Percentiles rank a stretch among this genome's conserved stretches.
Conservation (phyloP, 176 grass and related monocot genomes). For the Eleusine indica region DNA sequence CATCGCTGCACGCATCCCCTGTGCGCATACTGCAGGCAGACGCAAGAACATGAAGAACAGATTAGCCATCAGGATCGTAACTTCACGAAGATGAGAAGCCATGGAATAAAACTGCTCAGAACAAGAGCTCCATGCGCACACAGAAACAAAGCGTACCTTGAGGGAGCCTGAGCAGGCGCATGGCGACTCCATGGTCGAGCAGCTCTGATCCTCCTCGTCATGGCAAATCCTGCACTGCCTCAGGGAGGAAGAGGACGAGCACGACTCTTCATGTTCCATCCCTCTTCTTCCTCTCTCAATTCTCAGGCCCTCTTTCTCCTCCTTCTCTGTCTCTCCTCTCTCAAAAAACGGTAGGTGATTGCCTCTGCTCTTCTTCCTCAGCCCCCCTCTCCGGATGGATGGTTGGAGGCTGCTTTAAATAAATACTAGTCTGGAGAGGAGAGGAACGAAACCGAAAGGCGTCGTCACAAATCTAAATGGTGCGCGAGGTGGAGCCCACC, state of each 20-base stretch:
- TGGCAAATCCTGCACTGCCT: conserved; percentile 87
- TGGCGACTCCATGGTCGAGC: conserved; percentile 71
- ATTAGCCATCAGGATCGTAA: neutral
- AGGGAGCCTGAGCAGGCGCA: conserved; percentile 85
- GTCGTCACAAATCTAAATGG: conserved; percentile 12
- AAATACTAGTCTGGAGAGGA: neutral
- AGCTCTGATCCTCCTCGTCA: conserved; percentile 63
- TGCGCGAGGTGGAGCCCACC: neutral
- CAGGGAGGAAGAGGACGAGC: conserved; percentile 9
- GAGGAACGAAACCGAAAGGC: neutral
- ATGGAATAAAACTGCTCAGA: neutral
- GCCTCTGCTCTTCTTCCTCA: conserved; percentile 4
- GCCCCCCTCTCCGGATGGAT: neutral
- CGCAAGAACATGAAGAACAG: neutral
- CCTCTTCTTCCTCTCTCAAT: conserved; percentile 1
- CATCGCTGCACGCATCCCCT: conserved; percentile 82
- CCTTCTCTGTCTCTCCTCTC: neutral
- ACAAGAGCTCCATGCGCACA: neutral
- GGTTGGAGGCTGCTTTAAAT: conserved; percentile 32
- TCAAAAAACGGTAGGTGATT: neutral
- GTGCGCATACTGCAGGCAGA: conserved; percentile 64
- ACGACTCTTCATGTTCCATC: conserved; percentile 7
- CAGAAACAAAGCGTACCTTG: conserved; percentile 31
- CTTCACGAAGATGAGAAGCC: neutral
- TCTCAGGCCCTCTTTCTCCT: neutral